These are phyloP conservation scores for Canavalia gladiata DNA, from an alignment of 306 rosid species.

Conservation along the genomic window DNA sequence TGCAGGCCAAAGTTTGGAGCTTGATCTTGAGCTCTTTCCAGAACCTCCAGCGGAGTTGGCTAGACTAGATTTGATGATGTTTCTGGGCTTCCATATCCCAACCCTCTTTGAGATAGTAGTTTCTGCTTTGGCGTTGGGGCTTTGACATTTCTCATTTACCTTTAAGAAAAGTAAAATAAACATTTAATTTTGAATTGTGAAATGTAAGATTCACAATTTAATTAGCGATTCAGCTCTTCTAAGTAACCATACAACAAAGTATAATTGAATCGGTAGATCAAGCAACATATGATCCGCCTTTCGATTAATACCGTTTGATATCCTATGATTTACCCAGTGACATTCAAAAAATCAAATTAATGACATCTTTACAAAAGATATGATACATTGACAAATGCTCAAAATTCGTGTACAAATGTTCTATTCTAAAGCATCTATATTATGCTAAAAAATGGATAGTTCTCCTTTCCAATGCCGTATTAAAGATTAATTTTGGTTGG, in stretches of 20 bases:
- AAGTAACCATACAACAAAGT: not conserved
- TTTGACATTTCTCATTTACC: no score
- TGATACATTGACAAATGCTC: slow-evolving; percentile 42
- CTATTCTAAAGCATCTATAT: slow-evolving; percentile 15
- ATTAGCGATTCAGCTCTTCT: no score
- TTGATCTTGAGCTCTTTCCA: no score
- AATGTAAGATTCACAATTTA: not conserved
- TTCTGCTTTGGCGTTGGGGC: no score
- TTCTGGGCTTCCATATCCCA: no score
- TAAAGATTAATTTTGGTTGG: slow-evolving; percentile 11
- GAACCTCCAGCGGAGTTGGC: no score
- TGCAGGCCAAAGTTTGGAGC: no score
- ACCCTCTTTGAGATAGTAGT: no score
- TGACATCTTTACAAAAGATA: slow-evolving; percentile 32
- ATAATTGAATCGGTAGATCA: not conserved
- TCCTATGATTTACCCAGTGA: not conserved
- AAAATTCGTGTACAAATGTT: slow-evolving; percentile 52
- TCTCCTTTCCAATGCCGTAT: slow-evolving; percentile 20
- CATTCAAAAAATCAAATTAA: slow-evolving; percentile 22
- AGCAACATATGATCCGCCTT: slow-evolving; percentile 1
- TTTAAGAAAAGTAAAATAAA: no score
- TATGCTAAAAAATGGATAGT: slow-evolving; percentile 15
- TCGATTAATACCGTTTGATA: not conserved
- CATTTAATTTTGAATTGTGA: not conserved
- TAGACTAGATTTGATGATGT: no score